phyloP scores from a whole-genome alignment of 192 early-diverging fungal genomes.

The Polychytrium aggregatum region DNA sequence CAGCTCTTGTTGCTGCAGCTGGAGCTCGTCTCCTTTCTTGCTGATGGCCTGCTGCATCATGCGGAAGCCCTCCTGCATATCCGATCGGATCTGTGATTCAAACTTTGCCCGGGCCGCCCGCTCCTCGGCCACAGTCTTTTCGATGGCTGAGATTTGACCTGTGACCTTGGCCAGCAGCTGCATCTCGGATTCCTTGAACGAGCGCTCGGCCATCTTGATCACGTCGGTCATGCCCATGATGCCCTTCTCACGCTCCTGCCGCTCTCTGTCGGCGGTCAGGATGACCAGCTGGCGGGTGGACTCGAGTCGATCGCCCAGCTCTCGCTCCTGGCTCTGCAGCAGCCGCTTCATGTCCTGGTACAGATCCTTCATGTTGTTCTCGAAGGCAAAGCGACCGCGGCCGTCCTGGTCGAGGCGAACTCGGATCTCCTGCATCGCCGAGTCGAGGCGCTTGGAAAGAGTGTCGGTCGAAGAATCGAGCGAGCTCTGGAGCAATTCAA shows the following conservation, averaged over 20 bases:
- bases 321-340: conserved; percentile 12
- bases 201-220: conserved; percentile 10
- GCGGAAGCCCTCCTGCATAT: conserved; percentile 19
- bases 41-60: conserved; percentile 10
- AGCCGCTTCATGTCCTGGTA: conserved; percentile 14
- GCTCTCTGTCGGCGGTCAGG: conserved; percentile 14
- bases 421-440: conserved; percentile 12
- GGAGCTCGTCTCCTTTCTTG: conserved; percentile 16
- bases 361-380: conserved; percentile 18
- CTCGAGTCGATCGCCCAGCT: conserved; percentile 20
- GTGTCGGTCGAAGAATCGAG: conserved; percentile 11
- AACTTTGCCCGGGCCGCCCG: conserved; percentile 9
- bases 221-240: conserved; percentile 6
- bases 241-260: conserved; percentile 16
- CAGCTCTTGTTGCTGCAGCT: conserved; percentile 9
- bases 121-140: conserved; percentile 10
- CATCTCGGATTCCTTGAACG: conserved; percentile 6
- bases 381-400: conserved; percentile 15
- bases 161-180: conserved; percentile 10
- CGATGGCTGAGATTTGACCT: conserved; percentile 6
- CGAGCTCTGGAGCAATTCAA: conserved; percentile 10
- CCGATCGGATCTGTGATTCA: conserved; percentile 9
- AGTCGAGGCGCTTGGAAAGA: conserved; percentile 13
- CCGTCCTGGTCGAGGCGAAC: conserved; percentile 19
- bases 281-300: conserved; percentile 2